Base-by-base conservation (phyloP, 306 rosid species). In the Calophaca sinica region DNA sequence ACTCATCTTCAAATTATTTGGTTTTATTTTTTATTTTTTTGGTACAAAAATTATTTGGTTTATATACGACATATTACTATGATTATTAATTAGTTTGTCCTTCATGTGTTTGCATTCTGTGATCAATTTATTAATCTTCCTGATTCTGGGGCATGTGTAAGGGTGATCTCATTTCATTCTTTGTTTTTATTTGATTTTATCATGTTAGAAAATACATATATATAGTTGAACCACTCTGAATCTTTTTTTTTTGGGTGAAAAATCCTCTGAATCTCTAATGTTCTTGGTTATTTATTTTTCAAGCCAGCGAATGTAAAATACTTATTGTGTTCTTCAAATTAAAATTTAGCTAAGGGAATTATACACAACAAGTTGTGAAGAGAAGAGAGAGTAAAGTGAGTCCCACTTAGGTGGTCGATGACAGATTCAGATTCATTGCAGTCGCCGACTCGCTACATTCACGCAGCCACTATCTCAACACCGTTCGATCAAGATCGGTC, bases 1-100 rank as follows among this genome's bases (percentile, higher is more conserved):
- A 32, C 0, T 3, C 42, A 38, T n/a, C 3, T 11, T 44, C 8
- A 31, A 58, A n/a, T 73, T 73, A 7, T 68, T 4, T 33, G 46
- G 32, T 50, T 33, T 9, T n/a, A n/a, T n/a, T n/a, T n/a, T n/a
- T n/a, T n/a, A n/a, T n/a, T n/a, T n/a, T n/a, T n/a, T n/a, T n/a
- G n/a, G n/a, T n/a, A n/a, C n/a, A n/a, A n/a, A 31, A 58, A n/a
- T 73, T 73, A 7, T 68, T 6, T 68, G 8, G 0, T 54, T 15
- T 7, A 5, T 41, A 35, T 35, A 20, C 26, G 26, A 20, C 26
- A 1, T 35, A 2, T 35, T 35, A 48, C 29, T 31, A 20, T 48
- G 58, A 67, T 67, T 12, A 7, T n/a, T 6, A 7, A 29, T 62
- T 6, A 7, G 12, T 62, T 20, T 9, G 4, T 31, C 52, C 52